Percentiles rank a stretch among this genome's conserved stretches.
Conservation (phyloP, 208 protist genomes). For the Wallacemonas sp. region DNA sequence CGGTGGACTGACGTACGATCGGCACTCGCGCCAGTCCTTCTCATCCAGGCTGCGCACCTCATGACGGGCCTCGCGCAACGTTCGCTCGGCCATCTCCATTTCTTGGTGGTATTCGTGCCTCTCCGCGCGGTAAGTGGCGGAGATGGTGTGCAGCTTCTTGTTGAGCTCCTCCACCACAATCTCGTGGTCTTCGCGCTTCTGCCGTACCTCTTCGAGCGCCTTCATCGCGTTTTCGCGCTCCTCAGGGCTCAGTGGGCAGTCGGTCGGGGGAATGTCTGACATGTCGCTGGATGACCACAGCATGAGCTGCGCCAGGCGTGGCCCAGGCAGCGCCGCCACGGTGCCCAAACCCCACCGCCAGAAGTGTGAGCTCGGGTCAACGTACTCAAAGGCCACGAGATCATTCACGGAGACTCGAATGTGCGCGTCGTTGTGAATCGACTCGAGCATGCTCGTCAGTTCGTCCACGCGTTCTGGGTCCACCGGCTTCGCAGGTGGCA, state of each 20-base stretch:
- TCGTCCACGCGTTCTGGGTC: conserved; percentile 1
- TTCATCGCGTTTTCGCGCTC: conserved; percentile 14
- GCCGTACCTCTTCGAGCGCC: conserved; percentile 22
- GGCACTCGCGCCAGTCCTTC: conserved; percentile 57
- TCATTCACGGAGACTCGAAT: conserved; percentile 34
- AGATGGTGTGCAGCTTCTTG: conserved; percentile 14
- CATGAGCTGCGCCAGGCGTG: conserved; percentile 41
- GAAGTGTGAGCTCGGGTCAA: conserved; percentile 13
- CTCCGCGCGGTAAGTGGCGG: conserved; percentile 15
- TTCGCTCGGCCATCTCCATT: conserved; percentile 15
- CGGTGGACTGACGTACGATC: conserved; percentile 53
- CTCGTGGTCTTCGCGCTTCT: conserved; percentile 18
- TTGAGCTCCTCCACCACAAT: conserved; percentile 24
- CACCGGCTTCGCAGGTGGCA: background rate
- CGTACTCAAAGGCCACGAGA: conserved; percentile 54
- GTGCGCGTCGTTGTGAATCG: conserved; percentile 13
- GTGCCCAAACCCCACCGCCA: conserved; percentile 56
- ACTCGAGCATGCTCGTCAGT: background rate
- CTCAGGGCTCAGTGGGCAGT: conserved; percentile 4
- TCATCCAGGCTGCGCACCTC: conserved; percentile 32
- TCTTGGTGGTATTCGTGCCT: conserved; percentile 10
- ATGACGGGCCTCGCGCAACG: conserved; percentile 17
- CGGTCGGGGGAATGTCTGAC: conserved; percentile 8
- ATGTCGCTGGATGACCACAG: conserved; percentile 28
- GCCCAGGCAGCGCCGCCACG: conserved; percentile 33